Evolutionary conservation across 169 alveolate species (phyloP).

Genomic region (Eimeria maxima): DNA sequence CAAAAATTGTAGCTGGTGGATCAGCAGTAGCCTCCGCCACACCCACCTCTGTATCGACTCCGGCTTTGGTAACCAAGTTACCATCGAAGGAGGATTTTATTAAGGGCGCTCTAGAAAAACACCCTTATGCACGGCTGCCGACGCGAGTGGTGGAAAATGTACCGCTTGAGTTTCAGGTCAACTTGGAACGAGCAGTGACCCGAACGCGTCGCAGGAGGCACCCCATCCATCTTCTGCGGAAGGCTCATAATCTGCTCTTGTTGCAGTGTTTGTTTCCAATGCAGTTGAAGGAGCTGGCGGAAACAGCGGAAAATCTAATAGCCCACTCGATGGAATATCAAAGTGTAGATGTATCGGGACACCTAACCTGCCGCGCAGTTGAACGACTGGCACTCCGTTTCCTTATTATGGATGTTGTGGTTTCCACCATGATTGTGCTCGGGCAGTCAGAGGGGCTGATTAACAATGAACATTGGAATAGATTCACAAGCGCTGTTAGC

Average conservation of each 20-base stretch:
- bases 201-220: no score
- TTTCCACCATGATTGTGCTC: background rate
- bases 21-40: background rate
- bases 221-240: background rate
- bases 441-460: background rate
- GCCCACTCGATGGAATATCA: background rate
- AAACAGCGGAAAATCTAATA: background rate
- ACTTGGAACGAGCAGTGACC: background rate
- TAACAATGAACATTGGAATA: background rate
- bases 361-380: background rate
- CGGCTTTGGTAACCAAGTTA: background rate
- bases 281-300: background rate
- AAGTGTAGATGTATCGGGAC: background rate
- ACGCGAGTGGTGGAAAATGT: background rate
- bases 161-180: background rate
- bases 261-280: background rate
- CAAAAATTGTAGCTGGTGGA: background rate
- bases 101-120: background rate
- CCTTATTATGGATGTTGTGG: background rate
- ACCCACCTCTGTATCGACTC: background rate
- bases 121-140: slow-evolving; percentile 14
- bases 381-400: slow-evolving; percentile 12
- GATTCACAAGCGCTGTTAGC: background rate
- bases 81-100: background rate
- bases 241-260: background rate